These are phyloP conservation scores for Cytospora leucostoma DNA, from an alignment of 2,329 filamentous ascomycete species.

Conservation along the genomic window DNA sequence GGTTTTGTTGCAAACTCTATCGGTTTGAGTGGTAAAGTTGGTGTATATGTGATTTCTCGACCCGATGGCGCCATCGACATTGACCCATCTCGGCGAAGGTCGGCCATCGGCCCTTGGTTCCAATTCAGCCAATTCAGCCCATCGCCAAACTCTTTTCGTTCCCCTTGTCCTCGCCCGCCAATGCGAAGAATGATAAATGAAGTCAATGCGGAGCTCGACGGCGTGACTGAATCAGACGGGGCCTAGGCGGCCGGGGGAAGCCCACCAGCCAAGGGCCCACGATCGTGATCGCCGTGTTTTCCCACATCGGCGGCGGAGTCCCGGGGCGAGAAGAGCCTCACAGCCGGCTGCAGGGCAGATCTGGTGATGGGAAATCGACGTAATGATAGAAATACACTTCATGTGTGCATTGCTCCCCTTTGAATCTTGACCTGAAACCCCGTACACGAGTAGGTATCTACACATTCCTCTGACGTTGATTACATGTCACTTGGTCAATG, in stretches of 20 bases:
- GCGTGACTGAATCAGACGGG: not conserved
- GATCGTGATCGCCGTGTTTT: not conserved
- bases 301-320: not conserved
- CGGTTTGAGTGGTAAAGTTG: not conserved
- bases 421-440: not conserved
- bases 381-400: not conserved
- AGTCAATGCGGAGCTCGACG: not conserved
- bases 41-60: slow-evolving; percentile 9
- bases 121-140: not conserved
- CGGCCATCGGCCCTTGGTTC: not conserved
- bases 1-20: not conserved
- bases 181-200: not conserved
- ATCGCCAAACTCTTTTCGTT: not conserved
- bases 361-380: not conserved
- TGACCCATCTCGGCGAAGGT: not conserved
- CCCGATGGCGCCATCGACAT: slow-evolving; percentile 17
- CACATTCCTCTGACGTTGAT: not conserved
- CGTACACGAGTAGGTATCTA: not conserved
- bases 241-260: no score
- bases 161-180: not conserved
- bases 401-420: not conserved
- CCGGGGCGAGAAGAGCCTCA: not conserved
- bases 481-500: not conserved
- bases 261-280: not conserved
- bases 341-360: not conserved